phyloP scores from a whole-genome alignment of 1,284 basidiomycete genomes.

The Rugosomyces carneus region DNA sequence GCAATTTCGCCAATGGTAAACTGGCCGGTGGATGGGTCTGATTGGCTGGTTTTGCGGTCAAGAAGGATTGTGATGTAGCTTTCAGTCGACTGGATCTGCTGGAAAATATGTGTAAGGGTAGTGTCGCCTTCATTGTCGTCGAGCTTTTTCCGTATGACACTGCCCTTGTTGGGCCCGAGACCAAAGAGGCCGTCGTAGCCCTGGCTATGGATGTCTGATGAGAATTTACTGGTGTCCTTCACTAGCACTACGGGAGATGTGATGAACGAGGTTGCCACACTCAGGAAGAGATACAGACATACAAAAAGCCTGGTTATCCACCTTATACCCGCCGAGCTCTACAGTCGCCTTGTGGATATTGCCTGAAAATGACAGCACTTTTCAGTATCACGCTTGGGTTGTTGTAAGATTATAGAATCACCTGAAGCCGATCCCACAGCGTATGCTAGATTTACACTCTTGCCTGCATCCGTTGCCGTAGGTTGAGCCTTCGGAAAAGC shows the following conservation, averaged over 20 bases:
- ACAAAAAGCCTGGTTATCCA: constrained; percentile 68
- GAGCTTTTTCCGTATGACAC: constrained; percentile 54
- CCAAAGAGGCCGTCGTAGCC: constrained; percentile 70
- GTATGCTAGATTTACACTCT: constrained; percentile 50
- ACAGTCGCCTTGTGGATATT: constrained; percentile 52
- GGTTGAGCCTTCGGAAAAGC: constrained; percentile 41
- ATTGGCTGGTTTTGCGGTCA: constrained; percentile 50
- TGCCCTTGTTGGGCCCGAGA: constrained; percentile 68
- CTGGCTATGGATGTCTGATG: constrained; percentile 49
- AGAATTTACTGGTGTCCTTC: constrained; percentile 58
- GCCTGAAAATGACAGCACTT: constrained; percentile 33
- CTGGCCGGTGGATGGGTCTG: constrained; percentile 44
- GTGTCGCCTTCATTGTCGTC: constrained; percentile 45
- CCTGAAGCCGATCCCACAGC: constrained; percentile 64
- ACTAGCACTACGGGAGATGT: constrained; percentile 49
- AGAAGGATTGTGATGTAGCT: constrained; percentile 71
- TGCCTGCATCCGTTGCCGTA: constrained; percentile 49
- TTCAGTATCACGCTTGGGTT: background rate
- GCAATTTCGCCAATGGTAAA: constrained; percentile 56
- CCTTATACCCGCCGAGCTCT: constrained; percentile 48
- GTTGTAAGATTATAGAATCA: constrained; percentile 24
- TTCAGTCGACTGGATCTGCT: constrained; percentile 42
- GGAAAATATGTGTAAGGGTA: constrained; percentile 55
- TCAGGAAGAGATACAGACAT: constrained; percentile 23
- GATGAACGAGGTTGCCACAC: background rate